Evolutionary conservation across 176 grass and related monocot species (phyloP).

Genomic region (Oryza glumipatula): DNA sequence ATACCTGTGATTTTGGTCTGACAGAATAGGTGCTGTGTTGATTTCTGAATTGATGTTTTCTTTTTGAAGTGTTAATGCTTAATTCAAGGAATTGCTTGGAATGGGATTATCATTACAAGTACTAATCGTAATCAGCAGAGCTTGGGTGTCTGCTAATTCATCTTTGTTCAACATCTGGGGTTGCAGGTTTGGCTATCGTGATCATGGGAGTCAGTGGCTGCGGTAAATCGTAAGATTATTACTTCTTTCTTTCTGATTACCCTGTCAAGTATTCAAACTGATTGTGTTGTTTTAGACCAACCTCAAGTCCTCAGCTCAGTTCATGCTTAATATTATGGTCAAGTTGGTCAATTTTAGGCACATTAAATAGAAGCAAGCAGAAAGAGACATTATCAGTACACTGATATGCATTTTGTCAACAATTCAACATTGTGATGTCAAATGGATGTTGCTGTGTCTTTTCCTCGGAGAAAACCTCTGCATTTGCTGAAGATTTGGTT

Average conservation of each 20-base stretch:
- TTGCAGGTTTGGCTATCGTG: conserved; percentile 72
- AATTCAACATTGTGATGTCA: not conserved
- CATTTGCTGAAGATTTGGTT: not conserved
- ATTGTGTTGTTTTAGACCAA: not conserved
- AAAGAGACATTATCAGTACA: not conserved
- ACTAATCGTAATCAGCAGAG: not conserved
- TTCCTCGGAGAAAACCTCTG: not conserved
- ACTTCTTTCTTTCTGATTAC: not conserved
- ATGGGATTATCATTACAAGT: not conserved
- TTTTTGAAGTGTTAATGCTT: not conserved
- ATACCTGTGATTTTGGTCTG: not conserved
- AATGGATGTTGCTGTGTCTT: not conserved
- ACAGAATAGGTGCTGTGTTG: not conserved
- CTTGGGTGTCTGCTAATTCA: not conserved
- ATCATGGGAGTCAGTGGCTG: conserved; percentile 90
- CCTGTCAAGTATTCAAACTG: not conserved
- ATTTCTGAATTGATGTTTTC: not conserved
- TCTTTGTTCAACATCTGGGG: not conserved
- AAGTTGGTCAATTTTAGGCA: not conserved
- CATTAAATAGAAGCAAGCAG: not conserved
- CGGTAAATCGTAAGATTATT: conserved; percentile 83
- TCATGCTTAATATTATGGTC: not conserved
- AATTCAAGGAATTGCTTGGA: not conserved
- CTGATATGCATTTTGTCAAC: not conserved
- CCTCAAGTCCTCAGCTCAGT: too few species aligned